These are phyloP conservation scores for Epichloe gansuensis DNA, from an alignment of 2,329 filamentous ascomycete genomes.

Conservation along the genomic window DNA sequence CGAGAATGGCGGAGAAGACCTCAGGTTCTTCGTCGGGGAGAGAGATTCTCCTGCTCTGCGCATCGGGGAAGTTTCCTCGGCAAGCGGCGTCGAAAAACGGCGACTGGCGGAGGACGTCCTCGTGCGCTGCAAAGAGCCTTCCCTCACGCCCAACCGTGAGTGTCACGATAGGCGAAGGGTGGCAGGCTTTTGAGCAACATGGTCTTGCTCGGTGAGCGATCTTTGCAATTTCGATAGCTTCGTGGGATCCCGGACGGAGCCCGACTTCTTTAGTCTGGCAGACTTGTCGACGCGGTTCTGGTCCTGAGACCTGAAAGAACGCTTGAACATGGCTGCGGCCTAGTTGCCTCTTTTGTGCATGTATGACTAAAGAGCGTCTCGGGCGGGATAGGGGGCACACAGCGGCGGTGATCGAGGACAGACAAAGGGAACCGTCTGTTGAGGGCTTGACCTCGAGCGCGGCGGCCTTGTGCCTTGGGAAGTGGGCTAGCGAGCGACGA, in stretches of 20 bases:
- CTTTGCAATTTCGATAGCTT: slow-evolving; percentile 79
- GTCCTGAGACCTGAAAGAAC: slow-evolving; percentile 73
- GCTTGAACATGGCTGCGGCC: slow-evolving; percentile 69
- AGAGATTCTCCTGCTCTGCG: slow-evolving; percentile 66
- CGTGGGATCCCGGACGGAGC: slow-evolving; percentile 53
- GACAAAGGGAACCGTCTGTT: slow-evolving; percentile 5
- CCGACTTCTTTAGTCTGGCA: slow-evolving; percentile 60
- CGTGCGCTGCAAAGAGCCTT: slow-evolving; percentile 87
- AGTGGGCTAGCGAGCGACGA: slow-evolving; percentile 36
- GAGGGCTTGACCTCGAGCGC: slow-evolving; percentile 7
- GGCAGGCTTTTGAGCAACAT: slow-evolving; percentile 16
- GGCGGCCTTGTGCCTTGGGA: background rate
- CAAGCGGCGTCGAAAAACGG: slow-evolving; percentile 69
- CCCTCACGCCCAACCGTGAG: slow-evolving; percentile 73
- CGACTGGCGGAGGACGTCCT: slow-evolving; percentile 79
- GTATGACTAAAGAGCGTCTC: slow-evolving; percentile 12
- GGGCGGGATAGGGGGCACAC: background rate
- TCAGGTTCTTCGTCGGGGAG: slow-evolving; percentile 72
- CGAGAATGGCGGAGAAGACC: slow-evolving; percentile 84
- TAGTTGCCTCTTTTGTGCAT: background rate
- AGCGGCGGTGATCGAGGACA: background rate
- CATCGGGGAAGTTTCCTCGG: slow-evolving; percentile 60
- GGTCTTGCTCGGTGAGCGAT: slow-evolving; percentile 52
- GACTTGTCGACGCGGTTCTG: slow-evolving; percentile 69
- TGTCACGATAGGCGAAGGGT: slow-evolving; percentile 66